Base-by-base conservation (phyloP, 2,329 filamentous ascomycete species). In the Calonectria hawksworthii region DNA sequence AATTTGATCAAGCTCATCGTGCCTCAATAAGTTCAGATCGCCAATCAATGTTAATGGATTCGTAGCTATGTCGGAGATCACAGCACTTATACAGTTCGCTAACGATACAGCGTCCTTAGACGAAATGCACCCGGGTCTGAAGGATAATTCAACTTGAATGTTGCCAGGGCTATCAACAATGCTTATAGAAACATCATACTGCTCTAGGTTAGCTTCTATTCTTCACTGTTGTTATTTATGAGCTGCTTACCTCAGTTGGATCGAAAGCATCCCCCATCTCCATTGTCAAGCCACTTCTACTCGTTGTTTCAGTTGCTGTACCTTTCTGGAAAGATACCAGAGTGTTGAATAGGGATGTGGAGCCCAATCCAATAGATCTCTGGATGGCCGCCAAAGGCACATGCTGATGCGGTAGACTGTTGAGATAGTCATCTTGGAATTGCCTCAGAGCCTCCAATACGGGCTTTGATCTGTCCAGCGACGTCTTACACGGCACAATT, bases 341-440 rank as follows among this genome's bases (percentile, higher is more conserved):
- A 4, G 80, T 84, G 71, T 85, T 85, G 73, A 85, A 85, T 16
- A 85, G 38, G 6, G 71, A 28, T 14, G 65, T 10, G 70, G 68
- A 1, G 72, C 76, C 2, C 75, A 81, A 2, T 16, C 77, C 75
- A 5, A 84, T 65, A 18, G 80, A 80, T 34, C 83, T 83, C 69
- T 89, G 87, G 14, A 89, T 87, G 63, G 86, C 85, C 7, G 87
- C 87, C 26, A 89, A 82, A 3, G 89, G 90, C 75, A 87, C 88
- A 70, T 84, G 86, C 73, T 90, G 89, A 75, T 90, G 85, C 0
- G 85, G 83, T 74, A 91, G 83, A 52, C 86, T 86, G 50, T 84
- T 81, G 26, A 88, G 83, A 23, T 88, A 87, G 70, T 89, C 86
- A 16, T 82, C 81, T 52, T 90, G 89, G 0, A 89, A 83, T 14